phyloP scores from a whole-genome alignment of 2,329 filamentous ascomycete species.

The Paraphaeosphaeria minitans region DNA sequence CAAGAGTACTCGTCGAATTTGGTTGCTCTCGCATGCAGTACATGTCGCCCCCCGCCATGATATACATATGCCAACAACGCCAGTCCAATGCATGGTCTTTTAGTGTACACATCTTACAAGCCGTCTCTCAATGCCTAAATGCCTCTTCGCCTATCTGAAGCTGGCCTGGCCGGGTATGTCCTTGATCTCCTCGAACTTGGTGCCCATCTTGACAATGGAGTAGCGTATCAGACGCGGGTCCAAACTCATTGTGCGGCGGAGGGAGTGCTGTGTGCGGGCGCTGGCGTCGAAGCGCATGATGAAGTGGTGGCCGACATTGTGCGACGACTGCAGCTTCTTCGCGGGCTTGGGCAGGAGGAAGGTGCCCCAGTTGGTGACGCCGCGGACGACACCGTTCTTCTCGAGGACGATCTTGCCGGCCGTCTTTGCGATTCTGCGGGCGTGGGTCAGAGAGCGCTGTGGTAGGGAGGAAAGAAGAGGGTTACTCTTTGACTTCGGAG shows the following conservation, averaged over 20 bases:
- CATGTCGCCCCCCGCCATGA: no score
- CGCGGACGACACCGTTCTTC: constrained; percentile 86
- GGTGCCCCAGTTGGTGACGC: constrained; percentile 92
- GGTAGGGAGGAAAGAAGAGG: constrained; percentile 31
- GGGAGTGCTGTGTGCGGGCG: constrained; percentile 71
- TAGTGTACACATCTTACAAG: constrained; percentile 10
- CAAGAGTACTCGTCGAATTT: no score
- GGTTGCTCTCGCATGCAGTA: no score
- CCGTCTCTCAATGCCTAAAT: neutral
- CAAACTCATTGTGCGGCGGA: constrained; percentile 76
- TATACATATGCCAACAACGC: constrained; percentile 7
- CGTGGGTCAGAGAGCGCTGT: constrained; percentile 7
- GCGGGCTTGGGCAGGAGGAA: constrained; percentile 83
- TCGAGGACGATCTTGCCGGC: constrained; percentile 82
- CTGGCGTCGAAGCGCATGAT: constrained; percentile 94
- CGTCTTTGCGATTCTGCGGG: constrained; percentile 78
- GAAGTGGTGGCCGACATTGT: constrained; percentile 93
- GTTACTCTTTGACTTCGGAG: constrained; percentile 92
- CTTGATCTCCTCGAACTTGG: constrained; percentile 66
- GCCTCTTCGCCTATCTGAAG: constrained; percentile 38
- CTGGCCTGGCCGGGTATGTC: constrained; percentile 61
- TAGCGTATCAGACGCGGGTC: constrained; percentile 92
- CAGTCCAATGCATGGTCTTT: constrained; percentile 9
- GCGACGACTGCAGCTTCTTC: constrained; percentile 79
- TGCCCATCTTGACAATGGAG: constrained; percentile 83